Conservation (phyloP, 2,329 filamentous ascomycete genomes). For the Albifimbria verrucaria region DNA sequence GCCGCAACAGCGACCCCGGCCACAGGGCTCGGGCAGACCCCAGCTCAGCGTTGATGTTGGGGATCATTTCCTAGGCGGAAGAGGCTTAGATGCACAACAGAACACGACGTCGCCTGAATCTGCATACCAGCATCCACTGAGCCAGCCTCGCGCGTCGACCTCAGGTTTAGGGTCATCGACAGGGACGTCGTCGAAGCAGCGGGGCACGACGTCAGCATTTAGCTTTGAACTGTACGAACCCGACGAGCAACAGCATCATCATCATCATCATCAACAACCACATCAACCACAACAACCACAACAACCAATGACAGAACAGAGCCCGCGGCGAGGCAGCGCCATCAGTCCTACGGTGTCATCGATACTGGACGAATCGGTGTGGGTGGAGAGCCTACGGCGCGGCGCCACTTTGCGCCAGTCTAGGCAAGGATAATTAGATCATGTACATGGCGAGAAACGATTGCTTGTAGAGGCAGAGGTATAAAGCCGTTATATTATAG, state of each 20-base stretch:
- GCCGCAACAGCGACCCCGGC: background rate
- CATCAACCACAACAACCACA: too few species aligned
- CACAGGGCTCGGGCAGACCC: background rate
- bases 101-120: constrained; percentile 5
- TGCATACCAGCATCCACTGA: constrained; percentile 46
- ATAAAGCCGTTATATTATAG: too few species aligned
- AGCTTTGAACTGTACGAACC: constrained; percentile 56
- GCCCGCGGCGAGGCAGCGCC: constrained; percentile 62
- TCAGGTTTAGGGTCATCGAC: constrained; percentile 27
- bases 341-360: constrained; percentile 59
- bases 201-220: constrained; percentile 50
- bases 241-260: constrained; percentile 25
- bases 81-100: background rate
- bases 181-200: constrained; percentile 16
- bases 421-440: too few species aligned
- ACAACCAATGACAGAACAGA: constrained; percentile 28
- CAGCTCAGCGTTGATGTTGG: background rate
- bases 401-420: constrained; percentile 69
- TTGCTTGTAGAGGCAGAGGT: constrained; percentile 7
- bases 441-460: background rate
- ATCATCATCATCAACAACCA: too few species aligned
- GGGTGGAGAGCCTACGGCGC: constrained; percentile 87
- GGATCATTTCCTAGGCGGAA: background rate
- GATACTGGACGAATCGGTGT: constrained; percentile 83
- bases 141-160: constrained; percentile 47